Base-by-base conservation (phyloP, 768 basidiomycete species). In the Lactifluus echinatus region DNA sequence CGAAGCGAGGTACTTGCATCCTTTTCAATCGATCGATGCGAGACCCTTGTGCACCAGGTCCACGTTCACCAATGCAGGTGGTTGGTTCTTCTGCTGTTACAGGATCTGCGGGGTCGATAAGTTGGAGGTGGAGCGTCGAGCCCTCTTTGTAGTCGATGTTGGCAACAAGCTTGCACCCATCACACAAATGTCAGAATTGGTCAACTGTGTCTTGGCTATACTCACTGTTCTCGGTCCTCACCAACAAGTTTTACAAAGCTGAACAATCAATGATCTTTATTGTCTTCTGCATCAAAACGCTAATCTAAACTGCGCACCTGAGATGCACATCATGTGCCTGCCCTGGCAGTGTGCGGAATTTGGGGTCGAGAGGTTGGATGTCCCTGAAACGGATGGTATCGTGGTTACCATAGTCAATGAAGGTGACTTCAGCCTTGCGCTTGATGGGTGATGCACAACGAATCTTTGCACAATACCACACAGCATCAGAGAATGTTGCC, bases 391-490 rank as follows among this genome's bases (percentile, higher is more conserved):
- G 72, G 11, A 97, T 76, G 2, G 79, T 88, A 66, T 95, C 93
- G 70, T 93, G n/a, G n/a, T n/a, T n/a, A n/a, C n/a, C n/a, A n/a
- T n/a, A n/a, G n/a, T n/a, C n/a, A n/a, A n/a, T n/a, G n/a, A n/a
- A n/a, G n/a, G n/a, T n/a, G n/a, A n/a, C n/a, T n/a, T n/a, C n/a
- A n/a, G n/a, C n/a, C n/a, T 96, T 91, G 68, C 88, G 93, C 74
- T 94, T 96, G 40, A 89, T 64, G 4, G 90, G 82, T 43, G 91
- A 94, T n/a, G 82, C 74, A 23, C 89, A 79, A 50, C 88, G 86
- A 59, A 97, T 85, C 73, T 84, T 89, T 43, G 95, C 95, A 50
- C 95, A 88, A 71, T 98, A 97, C 95, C 95, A 99, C 47, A 85
- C 76, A 8, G 90, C 90, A 66, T 95, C 89, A 50, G 87, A 89